phyloP scores from a whole-genome alignment of 164 flowering plant species.

The Sextonia rubra region DNA sequence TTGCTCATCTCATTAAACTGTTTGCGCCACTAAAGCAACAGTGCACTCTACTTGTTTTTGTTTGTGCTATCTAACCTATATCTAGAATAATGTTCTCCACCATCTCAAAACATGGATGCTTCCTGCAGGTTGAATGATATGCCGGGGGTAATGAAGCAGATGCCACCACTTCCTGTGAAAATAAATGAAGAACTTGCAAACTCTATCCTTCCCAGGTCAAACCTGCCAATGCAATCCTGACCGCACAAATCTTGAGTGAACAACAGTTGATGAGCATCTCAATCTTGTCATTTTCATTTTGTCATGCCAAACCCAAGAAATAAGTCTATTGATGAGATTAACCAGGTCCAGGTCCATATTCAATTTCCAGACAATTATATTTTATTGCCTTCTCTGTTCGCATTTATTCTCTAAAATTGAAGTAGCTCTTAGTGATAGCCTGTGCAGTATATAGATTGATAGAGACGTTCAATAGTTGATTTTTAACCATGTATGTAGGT shows the following conservation, averaged over 20 bases:
- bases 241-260: not conserved
- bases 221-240: constrained; percentile 12
- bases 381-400: not conserved
- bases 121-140: constrained; percentile 59
- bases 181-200: constrained; percentile 79
- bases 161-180: constrained; percentile 88
- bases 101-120: not conserved
- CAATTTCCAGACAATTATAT: not conserved
- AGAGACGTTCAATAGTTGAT: no score
- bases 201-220: constrained; percentile 42
- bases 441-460: no score
- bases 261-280: not conserved
- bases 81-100: no score
- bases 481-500: no score
- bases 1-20: no score
- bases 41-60: no score
- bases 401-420: not conserved
- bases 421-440: not conserved
- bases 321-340: not conserved
- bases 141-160: constrained; percentile 72
- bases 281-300: not conserved
- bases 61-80: no score
- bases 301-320: not conserved
- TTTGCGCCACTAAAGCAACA: no score
- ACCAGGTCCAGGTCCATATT: not conserved